A percentile compares a stretch with the other conserved stretches of the same genome.
phyloP scores from a whole-genome alignment of 2,329 filamentous ascomycete genomes.

The Blastomyces parvus region DNA sequence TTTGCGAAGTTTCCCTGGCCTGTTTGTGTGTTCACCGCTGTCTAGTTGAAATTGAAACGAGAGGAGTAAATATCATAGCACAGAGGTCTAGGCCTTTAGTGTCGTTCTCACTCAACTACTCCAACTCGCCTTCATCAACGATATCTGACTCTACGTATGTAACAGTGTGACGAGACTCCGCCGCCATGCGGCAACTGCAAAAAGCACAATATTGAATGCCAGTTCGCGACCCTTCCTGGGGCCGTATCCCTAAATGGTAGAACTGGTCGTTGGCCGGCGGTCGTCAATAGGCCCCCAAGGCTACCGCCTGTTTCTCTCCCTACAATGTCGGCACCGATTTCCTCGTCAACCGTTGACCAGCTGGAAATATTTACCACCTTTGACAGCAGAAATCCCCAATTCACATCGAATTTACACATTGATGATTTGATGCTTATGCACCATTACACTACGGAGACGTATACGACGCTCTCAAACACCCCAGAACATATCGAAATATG shows the following conservation, averaged over 20 bases:
- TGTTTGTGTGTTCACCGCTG: neutral
- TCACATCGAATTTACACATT: constrained; percentile 20
- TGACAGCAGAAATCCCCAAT: constrained; percentile 13
- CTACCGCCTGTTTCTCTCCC: constrained; percentile 7
- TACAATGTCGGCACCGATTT: constrained; percentile 6
- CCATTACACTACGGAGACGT: constrained; percentile 31
- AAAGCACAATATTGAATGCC: constrained; percentile 21
- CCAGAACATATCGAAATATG: constrained; percentile 18
- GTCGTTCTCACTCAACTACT: neutral
- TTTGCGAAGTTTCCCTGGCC: neutral
- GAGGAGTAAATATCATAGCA: neutral
- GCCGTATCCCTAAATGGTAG: neutral
- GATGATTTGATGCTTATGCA: constrained; percentile 39
- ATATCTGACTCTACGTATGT: neutral
- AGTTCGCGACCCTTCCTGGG: constrained; percentile 15
- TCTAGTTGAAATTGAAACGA: neutral
- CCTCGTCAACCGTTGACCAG: constrained; percentile 14
- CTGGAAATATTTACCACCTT: constrained; percentile 16
- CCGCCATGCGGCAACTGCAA: constrained; percentile 21
- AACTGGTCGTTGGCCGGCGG: neutral
- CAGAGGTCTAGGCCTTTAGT: neutral
- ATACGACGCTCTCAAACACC: constrained; percentile 20
- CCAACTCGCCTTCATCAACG: neutral
- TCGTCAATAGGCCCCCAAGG: neutral
- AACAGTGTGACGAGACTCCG: constrained; percentile 20